Evolutionary conservation across 805 yeast genomes (phyloP).

Genomic region (Lipomyces kockii): DNA sequence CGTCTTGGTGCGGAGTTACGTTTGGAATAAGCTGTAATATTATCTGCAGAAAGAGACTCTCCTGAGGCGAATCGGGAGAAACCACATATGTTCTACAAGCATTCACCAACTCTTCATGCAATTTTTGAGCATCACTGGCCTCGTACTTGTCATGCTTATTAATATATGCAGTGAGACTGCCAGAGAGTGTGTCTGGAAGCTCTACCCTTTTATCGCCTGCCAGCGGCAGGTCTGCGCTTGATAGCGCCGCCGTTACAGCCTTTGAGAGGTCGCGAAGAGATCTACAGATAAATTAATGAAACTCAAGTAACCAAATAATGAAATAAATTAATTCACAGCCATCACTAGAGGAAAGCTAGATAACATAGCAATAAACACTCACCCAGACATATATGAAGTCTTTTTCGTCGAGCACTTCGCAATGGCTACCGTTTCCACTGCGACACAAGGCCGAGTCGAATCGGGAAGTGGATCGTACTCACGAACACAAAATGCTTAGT

Average conservation of each 20-base stretch:
- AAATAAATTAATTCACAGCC: not conserved
- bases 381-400: not conserved
- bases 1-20: conserved; percentile 40
- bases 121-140: conserved; percentile 39
- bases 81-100: conserved; percentile 37
- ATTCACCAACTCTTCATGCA: conserved; percentile 46
- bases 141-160: conserved; percentile 35
- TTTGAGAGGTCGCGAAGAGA: conserved; percentile 33
- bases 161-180: conserved; percentile 23
- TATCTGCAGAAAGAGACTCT: conserved; percentile 42
- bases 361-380: not conserved
- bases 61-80: conserved; percentile 32
- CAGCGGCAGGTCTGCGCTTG: conserved; percentile 8
- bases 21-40: conserved; percentile 44
- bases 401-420: not conserved
- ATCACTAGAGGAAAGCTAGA: not conserved
- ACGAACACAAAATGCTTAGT: not conserved
- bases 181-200: conserved; percentile 20
- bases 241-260: conserved; percentile 25
- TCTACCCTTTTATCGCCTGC: conserved; percentile 25
- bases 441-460: not conserved
- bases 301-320: not conserved
- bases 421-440: not conserved
- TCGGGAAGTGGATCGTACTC: not conserved
- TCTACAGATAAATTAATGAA: conserved; percentile 8